These are phyloP conservation scores for Chlamydomonas sp. DNA, from an alignment of 139 green algal species.

Conservation along the genomic window DNA sequence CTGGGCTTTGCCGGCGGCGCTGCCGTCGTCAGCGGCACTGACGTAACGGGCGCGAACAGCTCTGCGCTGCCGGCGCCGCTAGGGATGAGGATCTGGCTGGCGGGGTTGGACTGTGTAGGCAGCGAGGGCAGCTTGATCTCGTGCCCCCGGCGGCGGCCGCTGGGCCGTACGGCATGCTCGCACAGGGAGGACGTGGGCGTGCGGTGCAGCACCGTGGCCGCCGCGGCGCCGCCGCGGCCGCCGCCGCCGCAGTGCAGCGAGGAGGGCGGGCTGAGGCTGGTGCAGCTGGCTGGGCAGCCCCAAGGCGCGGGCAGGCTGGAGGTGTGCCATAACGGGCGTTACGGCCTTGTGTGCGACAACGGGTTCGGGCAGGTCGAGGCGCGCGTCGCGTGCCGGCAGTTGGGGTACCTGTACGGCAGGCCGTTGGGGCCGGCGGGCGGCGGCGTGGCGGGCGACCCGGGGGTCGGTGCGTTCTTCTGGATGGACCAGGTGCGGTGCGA, in stretches of 20 bases:
- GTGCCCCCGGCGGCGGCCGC: background rate
- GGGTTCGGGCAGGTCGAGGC: background rate
- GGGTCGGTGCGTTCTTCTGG: background rate
- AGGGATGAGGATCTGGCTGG: conserved; percentile 19
- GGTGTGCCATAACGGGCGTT: conserved; percentile 33
- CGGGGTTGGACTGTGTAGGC: background rate
- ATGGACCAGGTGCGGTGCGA: background rate
- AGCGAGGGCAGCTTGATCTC: background rate
- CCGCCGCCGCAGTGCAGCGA: conserved; percentile 21
- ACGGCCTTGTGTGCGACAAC: conserved; percentile 21
- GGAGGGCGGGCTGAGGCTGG: conserved; percentile 13
- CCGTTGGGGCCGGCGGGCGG: background rate
- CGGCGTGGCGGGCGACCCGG: background rate
- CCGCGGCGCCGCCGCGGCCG: background rate
- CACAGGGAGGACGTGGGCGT: conserved; percentile 26
- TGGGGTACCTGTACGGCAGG: conserved; percentile 26
- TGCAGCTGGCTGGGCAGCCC: background rate
- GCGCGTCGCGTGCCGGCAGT: conserved; percentile 28
- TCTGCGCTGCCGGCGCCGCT: background rate
- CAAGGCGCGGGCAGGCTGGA: conserved; percentile 4
- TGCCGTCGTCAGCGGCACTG: background rate
- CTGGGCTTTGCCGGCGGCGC: background rate
- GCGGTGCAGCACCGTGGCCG: background rate
- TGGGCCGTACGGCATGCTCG: background rate
- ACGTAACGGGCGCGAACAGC: background rate